Evolutionary conservation across 331 rosid species (phyloP).

Genomic region (Rhamnella rubrinervis): DNA sequence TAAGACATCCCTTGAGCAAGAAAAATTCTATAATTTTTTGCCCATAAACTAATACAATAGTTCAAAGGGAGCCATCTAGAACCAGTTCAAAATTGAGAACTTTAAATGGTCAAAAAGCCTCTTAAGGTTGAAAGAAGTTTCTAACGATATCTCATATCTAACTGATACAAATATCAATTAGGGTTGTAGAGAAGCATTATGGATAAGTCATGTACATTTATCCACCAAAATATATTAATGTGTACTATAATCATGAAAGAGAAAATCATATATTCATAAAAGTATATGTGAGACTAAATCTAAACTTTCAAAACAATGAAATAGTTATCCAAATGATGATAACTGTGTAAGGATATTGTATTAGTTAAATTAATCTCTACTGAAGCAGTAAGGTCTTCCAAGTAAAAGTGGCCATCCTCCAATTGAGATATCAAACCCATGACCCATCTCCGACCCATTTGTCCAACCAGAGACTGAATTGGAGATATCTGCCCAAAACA

Average conservation of each 20-base stretch:
- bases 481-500: conserved; percentile 74
- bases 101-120: no score
- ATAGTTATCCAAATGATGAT: neutral
- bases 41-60: no score
- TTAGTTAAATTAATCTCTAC: conserved; percentile 69
- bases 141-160: no score
- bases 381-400: conserved; percentile 93
- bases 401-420: conserved; percentile 89
- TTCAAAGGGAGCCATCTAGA: no score
- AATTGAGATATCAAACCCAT: conserved; percentile 94
- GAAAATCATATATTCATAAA: neutral
- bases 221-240: no score
- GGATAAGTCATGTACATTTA: neutral
- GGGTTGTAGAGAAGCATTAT: no score
- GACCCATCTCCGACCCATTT: conserved; percentile 79
- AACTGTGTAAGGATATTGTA: conserved; percentile 70
- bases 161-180: no score
- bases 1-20: no score
- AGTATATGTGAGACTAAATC: neutral
- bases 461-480: conserved; percentile 90
- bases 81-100: no score
- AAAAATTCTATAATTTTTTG: no score
- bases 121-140: no score
- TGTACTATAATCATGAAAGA: neutral
- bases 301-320: neutral